These are phyloP conservation scores for Aphanomyces astaci DNA, from an alignment of 352 stramenopile species.

Conservation along the genomic window DNA sequence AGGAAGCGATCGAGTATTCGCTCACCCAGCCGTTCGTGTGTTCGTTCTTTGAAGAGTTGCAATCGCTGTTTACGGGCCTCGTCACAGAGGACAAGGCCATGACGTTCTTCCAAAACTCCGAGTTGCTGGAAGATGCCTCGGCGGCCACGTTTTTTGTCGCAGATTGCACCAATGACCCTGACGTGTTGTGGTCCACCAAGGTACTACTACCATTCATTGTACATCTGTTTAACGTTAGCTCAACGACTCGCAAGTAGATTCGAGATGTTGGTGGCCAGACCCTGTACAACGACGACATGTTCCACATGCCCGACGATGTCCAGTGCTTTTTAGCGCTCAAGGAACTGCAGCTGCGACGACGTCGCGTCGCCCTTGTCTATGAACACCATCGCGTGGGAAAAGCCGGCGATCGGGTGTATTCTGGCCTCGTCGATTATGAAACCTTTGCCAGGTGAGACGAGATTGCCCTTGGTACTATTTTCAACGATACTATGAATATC, in stretches of 20 bases:
- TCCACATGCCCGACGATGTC: conserved; percentile 1
- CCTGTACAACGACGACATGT: not conserved
- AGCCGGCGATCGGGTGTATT: not conserved
- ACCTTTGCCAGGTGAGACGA: not conserved
- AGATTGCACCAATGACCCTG: not conserved
- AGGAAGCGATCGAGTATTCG: conserved; percentile 14
- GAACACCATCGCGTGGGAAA: not conserved
- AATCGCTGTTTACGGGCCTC: conserved; percentile 7
- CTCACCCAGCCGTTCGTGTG: conserved; percentile 3
- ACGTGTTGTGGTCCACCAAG: conserved; percentile 4
- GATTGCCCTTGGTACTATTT: too few species aligned
- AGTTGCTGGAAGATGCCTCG: not conserved
- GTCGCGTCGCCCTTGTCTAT: not conserved
- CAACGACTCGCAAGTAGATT: conserved; percentile 4
- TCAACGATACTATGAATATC: too few species aligned
- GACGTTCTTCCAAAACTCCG: not conserved
- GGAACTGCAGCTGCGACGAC: not conserved
- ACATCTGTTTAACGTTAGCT: too few species aligned
- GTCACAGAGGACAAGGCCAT: not conserved
- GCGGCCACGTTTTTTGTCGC: not conserved
- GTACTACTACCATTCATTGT: too few species aligned
- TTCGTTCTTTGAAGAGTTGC: conserved; percentile 4
- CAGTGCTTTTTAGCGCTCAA: conserved; percentile 13
- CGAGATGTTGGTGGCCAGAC: not conserved
- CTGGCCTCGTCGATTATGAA: not conserved